Evolutionary conservation across 1,139 yeast species (phyloP).

Genomic region (Geotrichum histeridarum): DNA sequence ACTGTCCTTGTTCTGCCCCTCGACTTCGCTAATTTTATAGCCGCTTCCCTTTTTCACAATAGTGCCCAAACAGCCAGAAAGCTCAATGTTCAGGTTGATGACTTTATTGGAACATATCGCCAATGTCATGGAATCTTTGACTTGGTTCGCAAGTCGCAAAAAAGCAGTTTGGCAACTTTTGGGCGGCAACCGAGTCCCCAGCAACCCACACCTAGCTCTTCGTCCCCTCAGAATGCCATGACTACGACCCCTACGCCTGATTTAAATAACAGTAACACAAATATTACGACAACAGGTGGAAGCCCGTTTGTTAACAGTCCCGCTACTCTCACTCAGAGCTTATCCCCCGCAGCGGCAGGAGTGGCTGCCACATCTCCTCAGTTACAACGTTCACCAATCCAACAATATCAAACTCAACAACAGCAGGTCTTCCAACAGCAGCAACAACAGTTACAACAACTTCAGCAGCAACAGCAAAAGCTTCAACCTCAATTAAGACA

Average conservation of each 20-base stretch:
- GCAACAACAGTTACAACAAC: constrained; percentile 5
- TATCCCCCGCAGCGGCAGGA: constrained; percentile 3
- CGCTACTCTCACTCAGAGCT: not conserved
- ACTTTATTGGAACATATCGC: constrained; percentile 16
- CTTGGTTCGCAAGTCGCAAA: constrained; percentile 11
- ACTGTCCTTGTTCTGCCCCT: not conserved
- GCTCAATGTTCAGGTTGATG: constrained; percentile 18
- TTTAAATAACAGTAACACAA: constrained; percentile 4
- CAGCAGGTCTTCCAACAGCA: not conserved
- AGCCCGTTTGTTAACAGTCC: constrained; percentile 11
- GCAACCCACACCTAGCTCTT: constrained; percentile 7
- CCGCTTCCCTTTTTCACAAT: constrained; percentile 17
- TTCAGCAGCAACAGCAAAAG: constrained; percentile 10
- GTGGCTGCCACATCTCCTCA: constrained; percentile 8
- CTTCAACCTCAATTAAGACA: constrained; percentile 11
- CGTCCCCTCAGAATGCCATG: constrained; percentile 7
- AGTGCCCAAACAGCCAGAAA: constrained; percentile 18
- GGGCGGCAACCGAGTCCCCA: constrained; percentile 12
- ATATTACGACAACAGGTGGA: constrained; percentile 9
- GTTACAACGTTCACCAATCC: constrained; percentile 9
- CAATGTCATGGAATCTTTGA: constrained; percentile 12
- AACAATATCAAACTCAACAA: constrained; percentile 3
- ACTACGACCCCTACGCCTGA: constrained; percentile 9
- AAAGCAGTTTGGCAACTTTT: constrained; percentile 3
- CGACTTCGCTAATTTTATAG: not conserved